Conservation (phyloP, 371 early-diverging fungal genomes). For the Coemansia sp. region DNA sequence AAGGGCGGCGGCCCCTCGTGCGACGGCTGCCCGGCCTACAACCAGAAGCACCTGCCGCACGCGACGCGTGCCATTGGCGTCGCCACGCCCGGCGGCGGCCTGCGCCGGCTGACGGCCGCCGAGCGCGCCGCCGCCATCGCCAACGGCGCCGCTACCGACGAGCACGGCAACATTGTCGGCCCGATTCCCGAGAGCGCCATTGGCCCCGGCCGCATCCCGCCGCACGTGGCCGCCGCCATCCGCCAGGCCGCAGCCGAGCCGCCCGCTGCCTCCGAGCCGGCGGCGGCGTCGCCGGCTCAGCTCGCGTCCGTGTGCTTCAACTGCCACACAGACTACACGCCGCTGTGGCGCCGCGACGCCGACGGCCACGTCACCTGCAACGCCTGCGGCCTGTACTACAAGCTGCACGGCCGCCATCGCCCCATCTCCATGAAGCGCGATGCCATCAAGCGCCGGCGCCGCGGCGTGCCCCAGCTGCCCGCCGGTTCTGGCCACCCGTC, state of each 20-base stretch:
- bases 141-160: constrained; percentile 47
- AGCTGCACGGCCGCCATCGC: constrained; percentile 55
- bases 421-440: constrained; percentile 78
- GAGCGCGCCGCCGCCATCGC: constrained; percentile 49
- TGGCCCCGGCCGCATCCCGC: constrained; percentile 37
- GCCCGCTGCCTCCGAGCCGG: constrained; percentile 57
- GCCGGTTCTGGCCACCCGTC: no score
- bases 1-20: constrained; percentile 73
- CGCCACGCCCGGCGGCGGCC: constrained; percentile 76
- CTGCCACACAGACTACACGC: constrained; percentile 87
- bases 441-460: constrained; percentile 80
- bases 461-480: constrained; percentile 41
- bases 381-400: constrained; percentile 94
- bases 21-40: constrained; percentile 76
- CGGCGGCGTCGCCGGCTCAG: constrained; percentile 73
- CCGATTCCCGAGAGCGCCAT: constrained; percentile 41
- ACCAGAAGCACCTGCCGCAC: constrained; percentile 63
- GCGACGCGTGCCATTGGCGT: constrained; percentile 47
- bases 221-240: constrained; percentile 35
- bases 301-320: constrained; percentile 89
- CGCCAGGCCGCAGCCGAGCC: constrained; percentile 11
- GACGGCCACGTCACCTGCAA: constrained; percentile 88
- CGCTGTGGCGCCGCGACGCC: constrained; percentile 92
- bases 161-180: constrained; percentile 46
- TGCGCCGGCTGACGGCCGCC: constrained; percentile 71